phyloP scores from a whole-genome alignment of 75 land plant species.

The Chamaecyparis obtusa region DNA sequence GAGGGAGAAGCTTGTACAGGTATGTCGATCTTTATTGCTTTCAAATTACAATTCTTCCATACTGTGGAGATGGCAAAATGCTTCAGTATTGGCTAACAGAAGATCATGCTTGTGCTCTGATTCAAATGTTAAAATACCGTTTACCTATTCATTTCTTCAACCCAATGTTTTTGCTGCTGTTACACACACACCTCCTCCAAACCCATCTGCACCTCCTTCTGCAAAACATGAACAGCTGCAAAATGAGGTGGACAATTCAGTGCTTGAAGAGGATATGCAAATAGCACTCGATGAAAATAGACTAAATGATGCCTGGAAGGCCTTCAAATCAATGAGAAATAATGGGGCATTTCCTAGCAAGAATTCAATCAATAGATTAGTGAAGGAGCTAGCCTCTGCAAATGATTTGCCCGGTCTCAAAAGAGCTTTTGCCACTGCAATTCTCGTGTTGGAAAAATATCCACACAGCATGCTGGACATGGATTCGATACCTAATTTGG shows the following conservation, averaged over 20 bases:
- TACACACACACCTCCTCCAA: neutral
- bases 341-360: constrained; percentile 25
- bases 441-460: constrained; percentile 41
- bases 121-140: constrained; percentile 29
- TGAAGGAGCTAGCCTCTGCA: constrained; percentile 42
- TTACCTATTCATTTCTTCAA: constrained; percentile 59
- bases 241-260: constrained; percentile 16
- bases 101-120: constrained; percentile 18
- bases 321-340: constrained; percentile 51
- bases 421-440: constrained; percentile 43
- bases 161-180: constrained; percentile 48
- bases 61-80: neutral
- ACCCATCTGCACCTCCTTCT: neutral
- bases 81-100: neutral
- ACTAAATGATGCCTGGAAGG: constrained; percentile 60
- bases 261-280: constrained; percentile 28
- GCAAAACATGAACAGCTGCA: constrained; percentile 5
- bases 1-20: neutral
- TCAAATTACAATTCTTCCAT: neutral
- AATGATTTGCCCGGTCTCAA: constrained; percentile 38
- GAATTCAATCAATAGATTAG: constrained; percentile 35
- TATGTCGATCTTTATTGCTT: neutral
- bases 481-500: constrained; percentile 22
- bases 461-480: constrained; percentile 26
- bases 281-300: constrained; percentile 32